These are phyloP conservation scores for Podospora pseudopauciseta DNA, from an alignment of 495 filamentous ascomycete species.

Conservation along the genomic window DNA sequence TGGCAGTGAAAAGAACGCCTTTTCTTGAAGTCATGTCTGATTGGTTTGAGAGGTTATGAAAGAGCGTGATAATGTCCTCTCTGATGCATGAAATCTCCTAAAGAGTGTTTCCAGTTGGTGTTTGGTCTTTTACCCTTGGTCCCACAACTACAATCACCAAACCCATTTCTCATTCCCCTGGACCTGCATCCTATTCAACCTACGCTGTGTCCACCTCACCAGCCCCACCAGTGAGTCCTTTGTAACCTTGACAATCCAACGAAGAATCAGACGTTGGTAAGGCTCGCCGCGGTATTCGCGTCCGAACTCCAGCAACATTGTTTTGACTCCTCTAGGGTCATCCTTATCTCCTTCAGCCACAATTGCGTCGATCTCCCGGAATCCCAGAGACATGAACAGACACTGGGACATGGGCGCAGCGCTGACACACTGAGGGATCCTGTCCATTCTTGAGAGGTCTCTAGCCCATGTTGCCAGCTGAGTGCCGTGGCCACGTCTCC, in stretches of 20 bases:
- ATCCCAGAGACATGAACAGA: conserved; percentile 14
- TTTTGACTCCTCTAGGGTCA: neutral
- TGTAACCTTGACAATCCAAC: neutral
- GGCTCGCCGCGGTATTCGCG: neutral
- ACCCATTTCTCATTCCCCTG: neutral
- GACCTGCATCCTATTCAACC: neutral
- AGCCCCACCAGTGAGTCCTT: neutral
- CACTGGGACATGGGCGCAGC: conserved; percentile 10
- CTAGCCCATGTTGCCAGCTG: conserved; percentile 11
- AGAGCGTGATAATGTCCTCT: too few species aligned
- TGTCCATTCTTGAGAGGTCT: conserved; percentile 4
- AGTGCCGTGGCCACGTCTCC: conserved; percentile 14
- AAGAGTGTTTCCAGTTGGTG: too few species aligned
- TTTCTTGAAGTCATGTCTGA: too few species aligned
- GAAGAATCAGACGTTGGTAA: neutral
- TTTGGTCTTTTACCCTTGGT: too few species aligned
- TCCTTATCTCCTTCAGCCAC: neutral
- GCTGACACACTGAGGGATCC: conserved; percentile 11
- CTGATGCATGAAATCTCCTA: too few species aligned
- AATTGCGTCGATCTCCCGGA: neutral
- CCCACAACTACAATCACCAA: too few species aligned
- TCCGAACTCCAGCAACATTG: neutral
- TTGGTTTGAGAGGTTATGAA: too few species aligned
- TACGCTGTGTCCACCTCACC: neutral
- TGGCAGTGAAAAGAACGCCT: too few species aligned